phyloP scores from a whole-genome alignment of 2,329 filamentous ascomycete species.

The Ceratocystis ficicola region DNA sequence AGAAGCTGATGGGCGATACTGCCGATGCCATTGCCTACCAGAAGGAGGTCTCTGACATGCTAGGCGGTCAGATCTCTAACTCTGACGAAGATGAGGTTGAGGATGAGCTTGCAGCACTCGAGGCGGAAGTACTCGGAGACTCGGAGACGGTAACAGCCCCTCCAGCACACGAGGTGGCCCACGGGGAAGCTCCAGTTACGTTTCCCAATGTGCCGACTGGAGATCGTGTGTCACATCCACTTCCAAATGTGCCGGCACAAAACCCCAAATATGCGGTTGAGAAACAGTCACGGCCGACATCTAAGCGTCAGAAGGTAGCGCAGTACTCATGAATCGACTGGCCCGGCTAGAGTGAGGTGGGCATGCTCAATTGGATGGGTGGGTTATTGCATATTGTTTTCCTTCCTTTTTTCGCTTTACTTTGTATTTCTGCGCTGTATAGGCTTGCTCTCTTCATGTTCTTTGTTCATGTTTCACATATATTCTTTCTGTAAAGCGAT shows the following conservation, averaged over 20 bases:
- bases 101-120: constrained; percentile 77
- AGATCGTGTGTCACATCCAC: not conserved
- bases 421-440: not conserved
- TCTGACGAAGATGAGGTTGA: constrained; percentile 97
- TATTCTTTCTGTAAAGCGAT: not conserved
- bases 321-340: not conserved
- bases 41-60: constrained; percentile 86
- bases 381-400: not conserved
- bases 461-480: not conserved
- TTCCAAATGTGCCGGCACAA: not conserved
- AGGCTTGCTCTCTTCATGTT: not conserved
- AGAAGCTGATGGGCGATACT: constrained; percentile 87
- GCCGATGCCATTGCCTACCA: constrained; percentile 88
- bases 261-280: not conserved
- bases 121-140: constrained; percentile 33
- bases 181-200: not conserved
- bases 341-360: not conserved
- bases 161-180: not conserved
- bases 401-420: not conserved
- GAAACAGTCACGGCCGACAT: not conserved
- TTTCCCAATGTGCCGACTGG: constrained; percentile 15
- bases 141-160: not conserved
- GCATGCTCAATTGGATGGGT: not conserved
- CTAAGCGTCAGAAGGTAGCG: constrained; percentile 1
- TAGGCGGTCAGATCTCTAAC: constrained; percentile 77